Percentiles rank a stretch among this genome's conserved stretches.
Conservation (phyloP, 2,329 filamentous ascomycete species). For the Claviceps sorghi region DNA sequence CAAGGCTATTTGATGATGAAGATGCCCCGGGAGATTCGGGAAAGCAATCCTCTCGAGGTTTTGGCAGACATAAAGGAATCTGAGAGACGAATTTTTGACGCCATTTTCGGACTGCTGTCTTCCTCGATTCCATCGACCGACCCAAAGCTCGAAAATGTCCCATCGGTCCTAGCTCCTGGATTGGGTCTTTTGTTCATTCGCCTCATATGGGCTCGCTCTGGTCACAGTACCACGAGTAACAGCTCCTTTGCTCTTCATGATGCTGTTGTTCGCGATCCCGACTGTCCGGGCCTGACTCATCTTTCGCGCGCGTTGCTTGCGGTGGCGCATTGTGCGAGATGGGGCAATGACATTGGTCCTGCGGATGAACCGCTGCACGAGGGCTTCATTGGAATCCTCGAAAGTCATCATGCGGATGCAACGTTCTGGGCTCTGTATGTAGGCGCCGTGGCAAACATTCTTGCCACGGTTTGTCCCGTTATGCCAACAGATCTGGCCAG, state of each 20-base stretch:
- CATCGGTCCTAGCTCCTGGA: conserved; percentile 28
- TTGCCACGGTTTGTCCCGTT: conserved; percentile 28
- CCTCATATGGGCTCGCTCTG: conserved; percentile 37
- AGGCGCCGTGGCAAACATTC: conserved; percentile 30
- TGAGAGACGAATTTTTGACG: conserved; percentile 20
- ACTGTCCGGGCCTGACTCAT: conserved; percentile 61
- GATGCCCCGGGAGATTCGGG: conserved; percentile 43
- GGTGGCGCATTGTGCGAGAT: conserved; percentile 57
- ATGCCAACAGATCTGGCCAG: conserved; percentile 23
- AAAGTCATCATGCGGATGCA: conserved; percentile 21
- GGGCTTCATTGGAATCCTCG: conserved; percentile 28
- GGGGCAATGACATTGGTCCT: conserved; percentile 46
- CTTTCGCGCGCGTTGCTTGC: conserved; percentile 55
- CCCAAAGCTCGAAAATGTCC: conserved; percentile 19
- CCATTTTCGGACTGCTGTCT: conserved; percentile 23
- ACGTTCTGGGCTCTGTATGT: conserved; percentile 40
- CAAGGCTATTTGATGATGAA: conserved; percentile 69
- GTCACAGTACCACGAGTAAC: conserved; percentile 35
- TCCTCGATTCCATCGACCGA: conserved; percentile 26
- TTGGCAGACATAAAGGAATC: conserved; percentile 12
- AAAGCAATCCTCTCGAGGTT: conserved; percentile 47
- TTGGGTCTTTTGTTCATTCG: conserved; percentile 30
- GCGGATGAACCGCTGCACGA: conserved; percentile 29
- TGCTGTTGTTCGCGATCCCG: conserved; percentile 53
- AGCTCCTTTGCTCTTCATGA: conserved; percentile 58